Evolutionary conservation across 139 green algal genomes (phyloP), one percentile per base, ranked within the genome.

Genomic region (Picochlorum sp.): DNA sequence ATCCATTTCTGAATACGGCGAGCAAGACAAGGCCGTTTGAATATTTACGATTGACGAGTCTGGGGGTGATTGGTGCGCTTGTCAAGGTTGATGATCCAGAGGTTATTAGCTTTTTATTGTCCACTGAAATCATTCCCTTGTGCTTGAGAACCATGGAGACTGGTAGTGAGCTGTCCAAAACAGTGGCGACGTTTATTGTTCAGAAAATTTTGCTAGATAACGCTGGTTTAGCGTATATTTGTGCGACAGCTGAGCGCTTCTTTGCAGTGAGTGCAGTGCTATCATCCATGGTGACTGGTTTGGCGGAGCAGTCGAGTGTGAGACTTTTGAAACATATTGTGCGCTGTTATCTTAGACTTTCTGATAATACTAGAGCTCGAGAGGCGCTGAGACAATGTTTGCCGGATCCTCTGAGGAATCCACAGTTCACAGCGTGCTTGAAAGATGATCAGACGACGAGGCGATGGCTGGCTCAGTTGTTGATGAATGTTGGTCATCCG

Each of bases 11-110:
- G 28, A 97, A 98, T 79, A 98, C 94, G 13, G 81, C 89, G 24
- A 91, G 79, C 84, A 98, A 97, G 77, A 97, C 89, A 7, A 72
- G 94, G 45, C 94, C 94, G 0, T 99, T 98, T 78, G 94, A 99
- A 82, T 99, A 99, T 84, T 78, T 99, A 67, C 77, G 94, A 4
- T 83, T 99, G 14, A 99, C 94, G 13, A 90, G 76, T 57, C 70
- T 99, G 47, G 94, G 94, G 5, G 94, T 99, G 2, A 97, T 99
- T 50, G 94, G 94, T 2, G 94, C 94, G 4, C 77, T 99, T 7
- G 94, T 99, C 62, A 99, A 99, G 85, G 90, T 98, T 10, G 92
- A 98, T 66, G 92, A 98, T 79, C 95, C 92, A 1, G 91, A 98
- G 51, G 94, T 99, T 1, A 98, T 98, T 74, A 97, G 97, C 76